A percentile compares a stretch with the other conserved stretches of the same genome.
Conservation (phyloP, 2,329 filamentous ascomycete genomes). For the Pseudogymnoascus pannorum region DNA sequence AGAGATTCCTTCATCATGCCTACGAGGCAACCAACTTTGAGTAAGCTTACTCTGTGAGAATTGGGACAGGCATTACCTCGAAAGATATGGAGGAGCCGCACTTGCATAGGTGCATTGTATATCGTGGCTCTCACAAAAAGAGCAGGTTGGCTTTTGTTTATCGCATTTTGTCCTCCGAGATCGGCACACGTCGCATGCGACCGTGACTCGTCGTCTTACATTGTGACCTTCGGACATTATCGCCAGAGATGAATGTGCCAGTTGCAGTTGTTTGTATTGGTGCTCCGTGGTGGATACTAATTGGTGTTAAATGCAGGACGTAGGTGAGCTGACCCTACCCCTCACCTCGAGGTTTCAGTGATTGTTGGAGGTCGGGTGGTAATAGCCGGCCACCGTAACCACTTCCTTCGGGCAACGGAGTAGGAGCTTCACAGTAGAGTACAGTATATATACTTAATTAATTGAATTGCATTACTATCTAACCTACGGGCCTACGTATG, state of each 20-base stretch:
- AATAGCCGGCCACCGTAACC: too few species aligned
- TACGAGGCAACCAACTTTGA: background rate
- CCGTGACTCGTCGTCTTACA: slow-evolving; percentile 12
- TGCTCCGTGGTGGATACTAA: background rate
- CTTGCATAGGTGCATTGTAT: slow-evolving; percentile 14
- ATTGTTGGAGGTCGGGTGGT: too few species aligned
- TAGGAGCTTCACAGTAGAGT: too few species aligned
- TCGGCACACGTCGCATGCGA: slow-evolving; percentile 22
- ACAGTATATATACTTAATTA: too few species aligned
- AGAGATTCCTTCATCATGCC: slow-evolving; percentile 2
- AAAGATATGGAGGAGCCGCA: background rate
- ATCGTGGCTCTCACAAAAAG: slow-evolving; percentile 18
- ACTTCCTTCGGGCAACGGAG: too few species aligned
- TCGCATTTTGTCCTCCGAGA: too few species aligned
- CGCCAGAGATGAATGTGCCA: background rate
- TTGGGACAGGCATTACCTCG: slow-evolving; percentile 11
- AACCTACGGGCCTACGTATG: too few species aligned
- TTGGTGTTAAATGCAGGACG: background rate
- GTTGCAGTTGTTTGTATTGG: background rate
- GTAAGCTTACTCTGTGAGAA: background rate
- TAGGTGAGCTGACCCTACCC: background rate
- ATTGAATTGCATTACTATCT: too few species aligned
- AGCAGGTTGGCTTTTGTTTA: slow-evolving; percentile 20
- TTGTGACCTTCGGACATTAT: background rate
- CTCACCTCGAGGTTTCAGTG: background rate